A percentile compares a stretch with the other conserved stretches of the same genome.
Evolutionary conservation across 768 basidiomycete species (phyloP).

Genomic region (Arthromyces matolae): DNA sequence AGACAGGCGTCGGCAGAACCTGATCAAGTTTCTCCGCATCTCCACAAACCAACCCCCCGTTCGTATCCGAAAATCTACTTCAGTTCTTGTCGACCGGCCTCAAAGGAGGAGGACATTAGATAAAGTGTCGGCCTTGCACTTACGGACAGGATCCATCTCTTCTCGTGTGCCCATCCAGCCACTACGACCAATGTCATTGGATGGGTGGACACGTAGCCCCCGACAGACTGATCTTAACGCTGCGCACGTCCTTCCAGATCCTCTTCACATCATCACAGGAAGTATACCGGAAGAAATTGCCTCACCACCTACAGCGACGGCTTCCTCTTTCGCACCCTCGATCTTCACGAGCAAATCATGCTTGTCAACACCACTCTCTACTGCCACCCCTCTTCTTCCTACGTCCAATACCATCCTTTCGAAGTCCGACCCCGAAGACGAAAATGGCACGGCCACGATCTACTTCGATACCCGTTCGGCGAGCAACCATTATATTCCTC

Average conservation of each 20-base stretch:
- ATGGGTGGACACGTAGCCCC: conserved; percentile 10
- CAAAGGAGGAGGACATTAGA: conserved; percentile 32
- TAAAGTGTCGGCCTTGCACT: conserved; percentile 31
- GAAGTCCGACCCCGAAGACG: background rate
- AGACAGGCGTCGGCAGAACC: conserved; percentile 29
- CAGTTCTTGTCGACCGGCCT: conserved; percentile 23
- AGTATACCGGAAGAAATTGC: conserved; percentile 4
- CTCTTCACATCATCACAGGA: conserved; percentile 9
- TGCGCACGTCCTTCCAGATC: background rate
- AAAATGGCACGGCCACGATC: conserved; percentile 17
- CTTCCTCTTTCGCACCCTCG: conserved; percentile 5
- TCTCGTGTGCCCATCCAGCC: conserved; percentile 9
- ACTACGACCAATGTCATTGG: conserved; percentile 14
- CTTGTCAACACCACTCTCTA: conserved; percentile 6
- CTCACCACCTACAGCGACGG: conserved; percentile 1
- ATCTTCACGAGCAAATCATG: conserved; percentile 5
- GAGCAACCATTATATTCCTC: conserved; percentile 1
- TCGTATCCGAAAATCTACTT: conserved; percentile 23
- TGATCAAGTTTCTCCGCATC: conserved; percentile 33
- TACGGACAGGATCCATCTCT: conserved; percentile 25
- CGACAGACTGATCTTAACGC: background rate
- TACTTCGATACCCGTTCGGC: conserved; percentile 6
- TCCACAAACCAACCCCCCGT: conserved; percentile 32
- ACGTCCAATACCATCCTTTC: background rate
- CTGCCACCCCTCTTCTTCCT: background rate